Conservation (phyloP, 768 basidiomycete species). For the Boletus rubroflammeus region DNA sequence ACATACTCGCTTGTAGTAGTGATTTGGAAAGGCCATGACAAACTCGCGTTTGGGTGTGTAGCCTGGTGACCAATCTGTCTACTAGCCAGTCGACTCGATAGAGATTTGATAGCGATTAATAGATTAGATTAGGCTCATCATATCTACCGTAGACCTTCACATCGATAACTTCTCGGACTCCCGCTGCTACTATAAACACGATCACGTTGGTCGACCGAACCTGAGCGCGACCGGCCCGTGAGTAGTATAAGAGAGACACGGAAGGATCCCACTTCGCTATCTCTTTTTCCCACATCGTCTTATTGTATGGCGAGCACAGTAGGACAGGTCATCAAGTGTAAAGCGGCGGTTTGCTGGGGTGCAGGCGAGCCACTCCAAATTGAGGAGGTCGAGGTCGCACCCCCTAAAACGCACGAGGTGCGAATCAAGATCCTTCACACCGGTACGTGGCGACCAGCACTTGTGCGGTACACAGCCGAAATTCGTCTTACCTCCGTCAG, state of each 20-base stretch:
- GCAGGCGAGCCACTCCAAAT: constrained; percentile 82
- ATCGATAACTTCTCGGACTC: constrained; percentile 4
- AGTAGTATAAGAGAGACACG: not conserved
- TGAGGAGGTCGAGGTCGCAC: constrained; percentile 92
- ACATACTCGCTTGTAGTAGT: constrained; percentile 88
- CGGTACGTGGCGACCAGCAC: constrained; percentile 43
- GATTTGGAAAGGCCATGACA: constrained; percentile 61
- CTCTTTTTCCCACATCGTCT: constrained; percentile 18
- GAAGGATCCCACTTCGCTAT: constrained; percentile 5
- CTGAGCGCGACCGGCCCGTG: not conserved
- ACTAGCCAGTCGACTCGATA: too few relatives aligned
- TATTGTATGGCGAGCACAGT: constrained; percentile 63
- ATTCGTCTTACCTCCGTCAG: constrained; percentile 33
- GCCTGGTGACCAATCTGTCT: too few relatives aligned
- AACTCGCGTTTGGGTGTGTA: not conserved
- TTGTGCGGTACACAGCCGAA: constrained; percentile 1
- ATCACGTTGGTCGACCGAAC: not conserved
- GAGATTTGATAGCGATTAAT: not conserved
- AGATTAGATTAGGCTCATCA: constrained; percentile 1
- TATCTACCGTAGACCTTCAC: constrained; percentile 3
- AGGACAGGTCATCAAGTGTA: constrained; percentile 80
- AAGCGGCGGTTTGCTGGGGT: constrained; percentile 94
- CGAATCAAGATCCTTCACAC: constrained; percentile 90
- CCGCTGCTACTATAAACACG: not conserved
- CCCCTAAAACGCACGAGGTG: constrained; percentile 88